These are phyloP conservation scores for Suillus spraguei DNA, from an alignment of 768 basidiomycete species.

Conservation along the genomic window DNA sequence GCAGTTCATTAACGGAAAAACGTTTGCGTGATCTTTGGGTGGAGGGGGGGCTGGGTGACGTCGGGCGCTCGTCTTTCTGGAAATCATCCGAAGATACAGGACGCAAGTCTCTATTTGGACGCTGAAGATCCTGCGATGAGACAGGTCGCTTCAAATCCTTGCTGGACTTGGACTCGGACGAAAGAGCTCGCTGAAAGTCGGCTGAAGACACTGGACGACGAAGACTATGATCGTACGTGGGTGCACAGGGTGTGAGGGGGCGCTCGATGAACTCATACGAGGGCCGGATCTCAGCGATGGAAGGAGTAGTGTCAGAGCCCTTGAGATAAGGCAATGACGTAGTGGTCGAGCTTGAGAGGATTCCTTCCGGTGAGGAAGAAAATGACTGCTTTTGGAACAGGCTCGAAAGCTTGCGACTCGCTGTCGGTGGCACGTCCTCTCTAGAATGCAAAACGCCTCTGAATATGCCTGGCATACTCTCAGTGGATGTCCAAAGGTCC, in stretches of 20 bases:
- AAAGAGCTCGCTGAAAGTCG: constrained; percentile 3
- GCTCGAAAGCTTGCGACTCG: constrained; percentile 31
- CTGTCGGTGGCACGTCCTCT: constrained; percentile 24
- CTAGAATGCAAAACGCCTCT: constrained; percentile 18
- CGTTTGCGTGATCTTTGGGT: constrained; percentile 30
- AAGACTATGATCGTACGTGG: constrained; percentile 19
- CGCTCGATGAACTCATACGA: constrained; percentile 14
- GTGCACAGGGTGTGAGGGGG: constrained; percentile 17
- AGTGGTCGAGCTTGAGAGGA: constrained; percentile 11
- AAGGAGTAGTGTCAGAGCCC: constrained; percentile 30
- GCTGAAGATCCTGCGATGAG: constrained; percentile 3
- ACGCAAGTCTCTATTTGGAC: background rate
- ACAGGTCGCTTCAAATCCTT: constrained; percentile 1
- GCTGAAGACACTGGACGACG: constrained; percentile 12
- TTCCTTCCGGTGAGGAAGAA: constrained; percentile 25
- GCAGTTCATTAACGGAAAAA: constrained; percentile 41
- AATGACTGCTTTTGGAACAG: constrained; percentile 25
- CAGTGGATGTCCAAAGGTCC: constrained; percentile 37
- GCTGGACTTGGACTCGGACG: background rate
- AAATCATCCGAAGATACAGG: constrained; percentile 16
- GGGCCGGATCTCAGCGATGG: constrained; percentile 19
- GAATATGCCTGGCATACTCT: constrained; percentile 29
- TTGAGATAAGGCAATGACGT: constrained; percentile 14
- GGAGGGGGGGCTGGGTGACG: constrained; percentile 40
- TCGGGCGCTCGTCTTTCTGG: constrained; percentile 21